These are phyloP conservation scores for Rhytidiadelphus loreus DNA, from an alignment of 225 moss, liverwort and hornwort species.

Conservation along the genomic window DNA sequence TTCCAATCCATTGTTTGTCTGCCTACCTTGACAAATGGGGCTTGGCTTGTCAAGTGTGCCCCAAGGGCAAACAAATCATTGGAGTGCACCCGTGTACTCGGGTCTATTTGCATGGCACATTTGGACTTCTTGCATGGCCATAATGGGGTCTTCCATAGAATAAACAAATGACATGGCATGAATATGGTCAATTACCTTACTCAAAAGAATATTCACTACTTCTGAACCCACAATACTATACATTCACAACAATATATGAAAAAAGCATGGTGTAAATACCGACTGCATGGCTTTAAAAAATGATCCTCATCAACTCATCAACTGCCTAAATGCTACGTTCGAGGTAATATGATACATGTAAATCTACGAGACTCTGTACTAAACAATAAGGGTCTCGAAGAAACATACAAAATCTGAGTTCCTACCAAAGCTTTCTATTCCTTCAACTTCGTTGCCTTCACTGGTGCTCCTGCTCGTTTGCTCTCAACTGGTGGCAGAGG, in stretches of 20 bases:
- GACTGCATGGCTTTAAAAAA: neutral
- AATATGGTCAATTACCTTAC: neutral
- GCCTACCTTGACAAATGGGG: no score
- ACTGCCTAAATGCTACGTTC: neutral
- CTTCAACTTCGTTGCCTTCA: slow-evolving; percentile 1
- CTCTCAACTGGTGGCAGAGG: neutral
- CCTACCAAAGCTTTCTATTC: neutral
- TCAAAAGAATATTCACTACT: neutral
- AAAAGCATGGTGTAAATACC: neutral
- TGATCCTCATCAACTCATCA: neutral
- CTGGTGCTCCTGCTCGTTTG: neutral
- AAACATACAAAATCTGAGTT: neutral
- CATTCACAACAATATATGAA: neutral
- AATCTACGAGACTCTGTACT: neutral
- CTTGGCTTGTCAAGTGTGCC: no score
- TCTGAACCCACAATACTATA: neutral
- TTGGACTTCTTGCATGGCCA: neutral
- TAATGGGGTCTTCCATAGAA: neutral
- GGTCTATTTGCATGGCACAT: neutral
- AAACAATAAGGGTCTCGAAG: neutral
- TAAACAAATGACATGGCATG: neutral
- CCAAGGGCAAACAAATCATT: no score
- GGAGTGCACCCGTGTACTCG: neutral
- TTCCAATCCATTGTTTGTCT: neutral
- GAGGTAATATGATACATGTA: slow-evolving; percentile 12